Evolutionary conservation across 148 eudicot genomes (phyloP).

Genomic region (Polygonum aviculare): DNA sequence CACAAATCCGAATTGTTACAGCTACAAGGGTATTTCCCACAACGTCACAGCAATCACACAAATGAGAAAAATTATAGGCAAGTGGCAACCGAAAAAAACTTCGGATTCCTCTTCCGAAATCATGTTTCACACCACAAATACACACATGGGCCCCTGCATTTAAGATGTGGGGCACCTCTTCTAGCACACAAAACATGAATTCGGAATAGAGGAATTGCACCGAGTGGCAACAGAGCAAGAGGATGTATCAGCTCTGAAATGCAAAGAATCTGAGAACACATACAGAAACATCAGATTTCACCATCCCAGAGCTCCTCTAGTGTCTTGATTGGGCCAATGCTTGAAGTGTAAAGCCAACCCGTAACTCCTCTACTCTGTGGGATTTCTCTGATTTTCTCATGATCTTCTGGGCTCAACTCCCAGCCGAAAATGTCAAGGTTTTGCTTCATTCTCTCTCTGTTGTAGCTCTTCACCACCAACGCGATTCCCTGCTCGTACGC

Average conservation of each 20-base stretch:
- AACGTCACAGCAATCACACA: background rate
- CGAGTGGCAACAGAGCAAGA: background rate
- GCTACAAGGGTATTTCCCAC: background rate
- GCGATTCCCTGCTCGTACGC: conserved; percentile 66
- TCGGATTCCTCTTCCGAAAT: too few relatives aligned
- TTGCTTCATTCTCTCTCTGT: conserved; percentile 60
- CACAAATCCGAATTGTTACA: background rate
- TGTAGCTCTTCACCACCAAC: conserved; percentile 56
- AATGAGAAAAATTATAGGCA: background rate
- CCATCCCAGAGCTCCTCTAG: conserved; percentile 42
- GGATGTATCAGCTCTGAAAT: too few relatives aligned
- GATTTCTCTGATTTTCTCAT: conserved; percentile 34
- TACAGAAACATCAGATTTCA: conserved; percentile 17
- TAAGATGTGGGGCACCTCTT: too few relatives aligned
- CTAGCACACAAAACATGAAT: too few relatives aligned
- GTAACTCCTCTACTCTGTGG: conserved; percentile 56
- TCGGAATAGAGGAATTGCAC: too few relatives aligned
- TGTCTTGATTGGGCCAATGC: conserved; percentile 31
- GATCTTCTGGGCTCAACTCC: conserved; percentile 49
- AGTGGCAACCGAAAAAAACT: too few relatives aligned
- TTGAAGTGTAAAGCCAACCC: conserved; percentile 37
- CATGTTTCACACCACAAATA: too few relatives aligned
- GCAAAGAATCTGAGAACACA: too few relatives aligned
- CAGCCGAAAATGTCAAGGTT: conserved; percentile 59
- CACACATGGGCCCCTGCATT: too few relatives aligned